Percentiles rank a stretch among this genome's conserved stretches.
Evolutionary conservation across 2,329 filamentous ascomycete species (phyloP).

Genomic region (Penicillium thymicola): DNA sequence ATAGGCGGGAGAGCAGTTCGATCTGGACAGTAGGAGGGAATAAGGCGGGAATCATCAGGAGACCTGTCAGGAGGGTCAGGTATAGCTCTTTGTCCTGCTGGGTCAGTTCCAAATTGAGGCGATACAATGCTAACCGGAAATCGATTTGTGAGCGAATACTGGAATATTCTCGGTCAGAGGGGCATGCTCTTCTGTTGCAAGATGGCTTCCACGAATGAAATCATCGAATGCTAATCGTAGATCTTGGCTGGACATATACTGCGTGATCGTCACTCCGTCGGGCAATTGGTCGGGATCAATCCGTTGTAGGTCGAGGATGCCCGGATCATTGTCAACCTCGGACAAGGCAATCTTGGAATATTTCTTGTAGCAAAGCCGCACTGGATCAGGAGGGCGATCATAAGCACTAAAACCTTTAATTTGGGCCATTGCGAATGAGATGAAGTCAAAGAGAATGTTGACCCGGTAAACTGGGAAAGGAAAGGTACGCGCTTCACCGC

Average conservation of each 20-base stretch:
- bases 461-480: not conserved
- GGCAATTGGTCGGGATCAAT: constrained; percentile 35
- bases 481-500: constrained; percentile 30
- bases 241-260: constrained; percentile 29
- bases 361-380: constrained; percentile 71
- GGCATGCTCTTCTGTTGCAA: constrained; percentile 10
- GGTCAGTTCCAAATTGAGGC: constrained; percentile 8
- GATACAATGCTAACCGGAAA: constrained; percentile 35
- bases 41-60: constrained; percentile 72
- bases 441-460: not conserved
- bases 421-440: constrained; percentile 27
- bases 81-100: constrained; percentile 3
- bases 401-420: constrained; percentile 64
- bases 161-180: constrained; percentile 28
- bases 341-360: constrained; percentile 61
- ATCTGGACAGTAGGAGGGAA: constrained; percentile 68
- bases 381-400: constrained; percentile 67
- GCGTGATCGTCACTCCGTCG: constrained; percentile 24
- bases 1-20: constrained; percentile 65
- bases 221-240: constrained; percentile 33
- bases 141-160: constrained; percentile 35
- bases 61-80: constrained; percentile 55
- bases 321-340: constrained; percentile 52
- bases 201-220: constrained; percentile 23
- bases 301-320: constrained; percentile 55